Percentiles rank a stretch among this genome's conserved stretches.
These are phyloP conservation scores for Dentipellis sp. DNA, from an alignment of 768 basidiomycete genomes.

Conservation along the genomic window DNA sequence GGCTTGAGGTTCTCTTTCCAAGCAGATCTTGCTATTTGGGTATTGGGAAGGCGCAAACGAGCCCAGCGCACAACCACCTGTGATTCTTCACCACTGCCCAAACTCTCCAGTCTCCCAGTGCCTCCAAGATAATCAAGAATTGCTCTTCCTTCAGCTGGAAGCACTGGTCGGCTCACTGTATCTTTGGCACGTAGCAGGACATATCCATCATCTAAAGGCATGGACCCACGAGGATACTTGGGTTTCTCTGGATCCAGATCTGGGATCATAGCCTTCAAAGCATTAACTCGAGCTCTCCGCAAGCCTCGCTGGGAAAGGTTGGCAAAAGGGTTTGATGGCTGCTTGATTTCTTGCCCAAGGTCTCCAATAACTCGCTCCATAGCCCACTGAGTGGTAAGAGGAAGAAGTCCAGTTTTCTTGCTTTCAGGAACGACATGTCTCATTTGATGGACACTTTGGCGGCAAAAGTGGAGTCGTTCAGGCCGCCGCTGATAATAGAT, in stretches of 20 bases:
- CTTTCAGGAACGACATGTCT: conserved; percentile 21
- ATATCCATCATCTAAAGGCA: not conserved
- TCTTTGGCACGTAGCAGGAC: not conserved
- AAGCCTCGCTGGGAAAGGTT: conserved; percentile 18
- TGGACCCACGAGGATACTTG: not conserved
- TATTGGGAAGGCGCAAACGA: conserved; percentile 11
- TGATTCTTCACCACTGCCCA: not conserved
- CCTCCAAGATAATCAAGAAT: not conserved
- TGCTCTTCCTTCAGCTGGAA: not conserved
- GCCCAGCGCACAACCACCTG: conserved; percentile 5
- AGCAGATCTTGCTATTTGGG: conserved; percentile 10
- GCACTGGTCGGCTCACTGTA: not conserved
- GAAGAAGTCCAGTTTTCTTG: conserved; percentile 12
- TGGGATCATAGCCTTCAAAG: conserved; percentile 17
- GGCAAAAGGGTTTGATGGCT: conserved; percentile 16
- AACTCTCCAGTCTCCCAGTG: not conserved
- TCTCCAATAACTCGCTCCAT: conserved; percentile 19
- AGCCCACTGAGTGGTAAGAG: conserved; percentile 12
- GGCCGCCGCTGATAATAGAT: conserved; percentile 23
- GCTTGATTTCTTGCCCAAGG: conserved; percentile 17
- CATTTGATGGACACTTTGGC: conserved; percentile 24
- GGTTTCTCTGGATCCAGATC: conserved; percentile 7
- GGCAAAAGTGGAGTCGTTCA: conserved; percentile 24
- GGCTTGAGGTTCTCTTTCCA: conserved; percentile 13
- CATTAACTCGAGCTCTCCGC: conserved; percentile 16